Evolutionary conservation across 805 yeast genomes (phyloP).

Genomic region (Candida ipomoeae): DNA sequence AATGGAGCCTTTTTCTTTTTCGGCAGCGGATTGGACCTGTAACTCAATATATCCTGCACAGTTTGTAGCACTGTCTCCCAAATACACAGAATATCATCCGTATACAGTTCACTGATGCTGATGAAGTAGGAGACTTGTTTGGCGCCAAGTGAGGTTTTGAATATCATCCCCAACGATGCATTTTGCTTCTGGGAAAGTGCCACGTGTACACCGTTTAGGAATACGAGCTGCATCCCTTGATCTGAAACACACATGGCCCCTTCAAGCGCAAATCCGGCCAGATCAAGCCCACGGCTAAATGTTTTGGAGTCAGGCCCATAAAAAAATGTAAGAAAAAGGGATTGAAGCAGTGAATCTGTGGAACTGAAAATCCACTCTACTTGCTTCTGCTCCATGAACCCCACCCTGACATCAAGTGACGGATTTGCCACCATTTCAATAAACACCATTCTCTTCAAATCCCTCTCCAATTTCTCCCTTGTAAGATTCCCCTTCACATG

Average conservation of each 20-base stretch:
- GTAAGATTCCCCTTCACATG: conserved; percentile 19
- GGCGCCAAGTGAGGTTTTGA: background rate
- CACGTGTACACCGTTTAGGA: background rate
- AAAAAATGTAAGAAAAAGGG: background rate
- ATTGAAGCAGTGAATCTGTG: background rate
- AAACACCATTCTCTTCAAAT: conserved; percentile 28
- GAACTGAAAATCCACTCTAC: background rate
- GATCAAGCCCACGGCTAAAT: background rate
- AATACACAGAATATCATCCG: background rate
- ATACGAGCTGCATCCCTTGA: background rate
- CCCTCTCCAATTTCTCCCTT: conserved; percentile 19
- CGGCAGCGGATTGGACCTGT: background rate
- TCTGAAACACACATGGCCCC: conserved; percentile 1
- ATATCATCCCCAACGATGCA: background rate
- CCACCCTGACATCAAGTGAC: background rate
- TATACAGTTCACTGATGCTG: background rate
- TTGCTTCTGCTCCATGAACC: background rate
- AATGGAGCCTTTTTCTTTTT: background rate
- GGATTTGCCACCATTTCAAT: conserved; percentile 25
- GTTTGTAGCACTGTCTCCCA: background rate
- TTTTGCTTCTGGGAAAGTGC: background rate
- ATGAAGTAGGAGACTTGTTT: background rate
- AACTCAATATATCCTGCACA: background rate
- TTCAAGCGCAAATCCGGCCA: background rate
- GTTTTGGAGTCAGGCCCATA: background rate